A percentile compares a stretch with the other conserved stretches of the same genome.
Evolutionary conservation across 306 rosid genomes (phyloP).

Genomic region (Glycine latifolia): DNA sequence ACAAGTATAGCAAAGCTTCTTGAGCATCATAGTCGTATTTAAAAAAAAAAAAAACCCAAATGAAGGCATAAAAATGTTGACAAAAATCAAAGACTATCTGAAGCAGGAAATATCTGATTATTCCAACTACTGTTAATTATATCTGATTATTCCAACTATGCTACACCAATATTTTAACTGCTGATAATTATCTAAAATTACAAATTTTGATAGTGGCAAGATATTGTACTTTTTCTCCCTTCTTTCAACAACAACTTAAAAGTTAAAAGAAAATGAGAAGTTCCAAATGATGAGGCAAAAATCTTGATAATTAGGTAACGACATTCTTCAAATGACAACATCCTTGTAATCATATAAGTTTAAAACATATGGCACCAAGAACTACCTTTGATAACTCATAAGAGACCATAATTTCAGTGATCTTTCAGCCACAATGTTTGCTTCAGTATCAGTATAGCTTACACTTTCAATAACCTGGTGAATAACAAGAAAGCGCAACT

Average conservation of each 20-base stretch:
- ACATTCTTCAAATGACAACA: neutral
- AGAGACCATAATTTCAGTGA: slow-evolving; percentile 37
- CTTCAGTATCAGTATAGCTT: slow-evolving; percentile 40
- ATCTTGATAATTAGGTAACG: neutral
- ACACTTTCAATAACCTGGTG: slow-evolving; percentile 44
- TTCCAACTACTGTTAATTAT: neutral
- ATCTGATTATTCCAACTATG: neutral
- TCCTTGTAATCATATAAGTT: slow-evolving; percentile 22
- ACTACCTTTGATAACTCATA: slow-evolving; percentile 35
- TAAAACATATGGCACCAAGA: slow-evolving; percentile 35
- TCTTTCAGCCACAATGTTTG: slow-evolving; percentile 33
- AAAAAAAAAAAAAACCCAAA: neutral
- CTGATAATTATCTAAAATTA: slow-evolving; percentile 12
- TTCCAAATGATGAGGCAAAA: slow-evolving; percentile 4
- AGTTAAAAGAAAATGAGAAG: slow-evolving; percentile 24
- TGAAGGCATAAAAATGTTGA: slow-evolving; percentile 1
- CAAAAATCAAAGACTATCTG: slow-evolving; percentile 35
- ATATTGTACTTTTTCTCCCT: neutral
- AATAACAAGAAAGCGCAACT: slow-evolving; percentile 47
- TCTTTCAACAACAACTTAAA: neutral
- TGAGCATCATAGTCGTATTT: slow-evolving; percentile 28
- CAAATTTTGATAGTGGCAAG: slow-evolving; percentile 11
- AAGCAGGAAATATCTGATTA: slow-evolving; percentile 10
- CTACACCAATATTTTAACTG: neutral
- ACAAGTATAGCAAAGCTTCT: slow-evolving; percentile 41